Evolutionary conservation across 345 rosid genomes (phyloP), one percentile per base, ranked within the genome.

Genomic region (Rubroshorea leprosula): DNA sequence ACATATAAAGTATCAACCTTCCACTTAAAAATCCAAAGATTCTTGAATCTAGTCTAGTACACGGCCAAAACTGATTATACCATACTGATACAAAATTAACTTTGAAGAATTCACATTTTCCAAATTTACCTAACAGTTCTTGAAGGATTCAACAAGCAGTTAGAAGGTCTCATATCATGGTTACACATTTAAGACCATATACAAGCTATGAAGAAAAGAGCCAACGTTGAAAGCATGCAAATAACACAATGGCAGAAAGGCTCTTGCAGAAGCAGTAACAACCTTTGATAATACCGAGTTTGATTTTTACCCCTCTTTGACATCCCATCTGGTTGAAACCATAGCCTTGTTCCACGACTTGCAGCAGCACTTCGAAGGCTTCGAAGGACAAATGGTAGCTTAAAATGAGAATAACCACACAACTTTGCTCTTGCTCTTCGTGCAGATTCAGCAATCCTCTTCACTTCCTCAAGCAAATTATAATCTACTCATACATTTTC

Each of bases 401-500:
- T 63, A 55, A 29, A 69, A 48, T 67, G 63, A 65, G 77, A 65
- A 64, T 39, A 15, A 24, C 70, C 73, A 22, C 81, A 65, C 49
- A 86, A 48, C 38, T 76, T 68, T 51, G 22, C 48, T 64, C 97
- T 83, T 69, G 14, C 70, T 73, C 97, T 81, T 71, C 23, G 54
- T 26, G 95, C 82, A 65, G 94, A 77, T 54, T 92, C 97, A 6
- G 94, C 73, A 1, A 77, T 83, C 70, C 95, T 84, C 78, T 80
- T 92, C 29, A 74, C 76, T 58, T 92, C 89, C 69, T 92, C 98
- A 12, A 92, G 86, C 77, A 92, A 54, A 59, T 76, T 80, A 72
- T 89, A 92, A 62, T 92, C 98, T 92, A 61, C 4, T 6, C 0
- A 24, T 2, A 19, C 14, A 25, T 35, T 15, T 1, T 16, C 7